phyloP scores from a whole-genome alignment of 1,139 yeast genomes.

The Taiozyma onychis region DNA sequence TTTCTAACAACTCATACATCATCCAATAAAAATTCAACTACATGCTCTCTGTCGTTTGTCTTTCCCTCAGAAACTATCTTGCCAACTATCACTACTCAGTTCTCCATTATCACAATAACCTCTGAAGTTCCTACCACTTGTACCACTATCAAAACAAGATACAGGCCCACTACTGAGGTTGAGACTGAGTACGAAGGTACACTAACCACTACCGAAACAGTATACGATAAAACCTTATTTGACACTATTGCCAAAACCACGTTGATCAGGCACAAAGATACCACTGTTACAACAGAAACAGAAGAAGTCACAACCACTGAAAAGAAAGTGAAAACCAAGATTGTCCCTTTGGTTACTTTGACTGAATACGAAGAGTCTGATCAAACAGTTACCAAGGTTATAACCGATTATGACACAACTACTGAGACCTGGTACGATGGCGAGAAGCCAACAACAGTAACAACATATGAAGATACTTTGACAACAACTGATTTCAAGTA shows the following conservation, averaged over 20 bases:
- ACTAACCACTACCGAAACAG: conserved; percentile 10
- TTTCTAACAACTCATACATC: not conserved
- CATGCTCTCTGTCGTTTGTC: too few relatives aligned
- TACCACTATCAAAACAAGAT: conserved; percentile 15
- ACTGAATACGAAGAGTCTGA: conserved; percentile 21
- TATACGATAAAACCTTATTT: conserved; percentile 8
- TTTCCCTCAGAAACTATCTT: conserved; percentile 1
- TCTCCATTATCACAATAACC: conserved; percentile 5
- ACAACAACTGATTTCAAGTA: conserved; percentile 18
- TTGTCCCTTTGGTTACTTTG: conserved; percentile 14
- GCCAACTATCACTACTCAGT: not conserved
- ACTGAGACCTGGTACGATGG: conserved; percentile 16
- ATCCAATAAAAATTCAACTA: not conserved
- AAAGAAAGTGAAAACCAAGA: conserved; percentile 14
- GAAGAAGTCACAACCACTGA: conserved; percentile 6
- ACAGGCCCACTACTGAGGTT: conserved; percentile 12
- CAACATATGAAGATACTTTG: conserved; percentile 14
- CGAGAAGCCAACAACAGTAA: conserved; percentile 10
- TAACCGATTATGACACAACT: conserved; percentile 4
- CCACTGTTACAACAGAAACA: conserved; percentile 10
- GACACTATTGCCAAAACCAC: conserved; percentile 14
- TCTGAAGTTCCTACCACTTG: not conserved
- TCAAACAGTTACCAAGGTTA: conserved; percentile 11
- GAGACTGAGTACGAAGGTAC: conserved; percentile 14
- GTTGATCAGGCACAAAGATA: conserved; percentile 11